Conservation (phyloP, 345 rosid genomes). For the Populus pruinosa region DNA sequence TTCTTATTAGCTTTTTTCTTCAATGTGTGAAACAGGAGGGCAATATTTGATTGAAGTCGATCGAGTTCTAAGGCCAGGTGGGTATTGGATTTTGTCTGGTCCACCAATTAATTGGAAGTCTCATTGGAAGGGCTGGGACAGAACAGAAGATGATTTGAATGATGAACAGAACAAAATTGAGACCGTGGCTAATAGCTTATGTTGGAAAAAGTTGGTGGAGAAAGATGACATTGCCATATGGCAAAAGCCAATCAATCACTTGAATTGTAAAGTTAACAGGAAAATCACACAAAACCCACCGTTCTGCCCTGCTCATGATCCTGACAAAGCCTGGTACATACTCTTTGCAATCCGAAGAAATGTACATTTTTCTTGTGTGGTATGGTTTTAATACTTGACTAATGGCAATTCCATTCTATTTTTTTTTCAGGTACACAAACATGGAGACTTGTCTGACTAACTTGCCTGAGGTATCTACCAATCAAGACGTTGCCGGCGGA, state of each 20-base stretch:
- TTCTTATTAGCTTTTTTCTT: neutral
- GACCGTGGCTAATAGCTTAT: conserved; percentile 38
- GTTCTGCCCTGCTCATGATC: conserved; percentile 29
- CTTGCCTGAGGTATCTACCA: conserved; percentile 30
- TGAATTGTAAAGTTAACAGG: conserved; percentile 26
- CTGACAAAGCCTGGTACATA: conserved; percentile 41
- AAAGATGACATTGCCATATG: conserved; percentile 49
- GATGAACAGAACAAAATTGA: conserved; percentile 45
- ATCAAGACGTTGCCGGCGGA: conserved; percentile 36
- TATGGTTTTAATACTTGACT: neutral
- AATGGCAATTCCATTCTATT: neutral
- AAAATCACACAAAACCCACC: conserved; percentile 16
- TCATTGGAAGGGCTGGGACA: conserved; percentile 41
- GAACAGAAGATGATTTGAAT: conserved; percentile 32
- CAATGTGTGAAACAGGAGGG: conserved; percentile 28
- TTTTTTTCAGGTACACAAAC: conserved; percentile 40
- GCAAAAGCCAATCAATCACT: conserved; percentile 43
- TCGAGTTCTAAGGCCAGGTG: conserved; percentile 46
- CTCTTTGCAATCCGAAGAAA: neutral
- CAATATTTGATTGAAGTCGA: conserved; percentile 46
- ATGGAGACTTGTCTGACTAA: conserved; percentile 44
- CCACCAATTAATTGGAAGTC: conserved; percentile 53
- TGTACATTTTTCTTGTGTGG: neutral
- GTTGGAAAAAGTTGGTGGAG: conserved; percentile 49
- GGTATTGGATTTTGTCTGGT: conserved; percentile 61